phyloP scores from a whole-genome alignment of 2,329 filamentous ascomycete species.

The Aspergillus udagawae region DNA sequence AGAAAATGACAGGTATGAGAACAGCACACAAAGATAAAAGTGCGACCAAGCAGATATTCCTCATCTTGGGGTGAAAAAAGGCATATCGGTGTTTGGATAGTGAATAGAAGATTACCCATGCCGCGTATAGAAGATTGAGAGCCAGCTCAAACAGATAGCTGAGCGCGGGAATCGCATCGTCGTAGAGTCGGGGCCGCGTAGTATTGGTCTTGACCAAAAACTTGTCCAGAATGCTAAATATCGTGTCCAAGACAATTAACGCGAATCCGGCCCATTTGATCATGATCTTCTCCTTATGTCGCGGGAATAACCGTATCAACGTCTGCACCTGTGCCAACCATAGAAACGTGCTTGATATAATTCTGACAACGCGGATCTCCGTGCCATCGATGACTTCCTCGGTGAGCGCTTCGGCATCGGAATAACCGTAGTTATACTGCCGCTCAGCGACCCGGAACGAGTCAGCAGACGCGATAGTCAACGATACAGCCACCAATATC shows the following conservation, averaged over 20 bases:
- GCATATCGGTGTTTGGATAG: conserved; percentile 88
- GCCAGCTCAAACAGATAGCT: conserved; percentile 88
- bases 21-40: conserved; percentile 75
- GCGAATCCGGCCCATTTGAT: conserved; percentile 99
- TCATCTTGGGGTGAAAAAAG: conserved; percentile 87
- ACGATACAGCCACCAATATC: conserved; percentile 66
- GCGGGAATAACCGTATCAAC: conserved; percentile 88
- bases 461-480: conserved; percentile 89
- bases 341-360: conserved; percentile 93
- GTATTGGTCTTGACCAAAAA: conserved; percentile 57
- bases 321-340: conserved; percentile 98
- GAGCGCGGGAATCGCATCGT: conserved; percentile 83
- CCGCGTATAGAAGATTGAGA: conserved; percentile 81
- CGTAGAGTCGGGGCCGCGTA: conserved; percentile 67
- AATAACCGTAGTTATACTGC: conserved; percentile 75
- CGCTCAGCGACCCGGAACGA: conserved; percentile 79
- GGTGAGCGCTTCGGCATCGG: conserved; percentile 74
- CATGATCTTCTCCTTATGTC: conserved; percentile 94
- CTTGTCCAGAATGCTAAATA: conserved; percentile 88
- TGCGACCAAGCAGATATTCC: conserved; percentile 79
- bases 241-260: conserved; percentile 82
- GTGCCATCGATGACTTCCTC: conserved; percentile 75
- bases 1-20: conserved; percentile 85
- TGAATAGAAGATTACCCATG: conserved; percentile 90
- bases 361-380: conserved; percentile 82